Evolutionary conservation across 2,329 filamentous ascomycete species (phyloP), one percentile per base, ranked within the genome.

Genomic region (Colletotrichum orbiculare): DNA sequence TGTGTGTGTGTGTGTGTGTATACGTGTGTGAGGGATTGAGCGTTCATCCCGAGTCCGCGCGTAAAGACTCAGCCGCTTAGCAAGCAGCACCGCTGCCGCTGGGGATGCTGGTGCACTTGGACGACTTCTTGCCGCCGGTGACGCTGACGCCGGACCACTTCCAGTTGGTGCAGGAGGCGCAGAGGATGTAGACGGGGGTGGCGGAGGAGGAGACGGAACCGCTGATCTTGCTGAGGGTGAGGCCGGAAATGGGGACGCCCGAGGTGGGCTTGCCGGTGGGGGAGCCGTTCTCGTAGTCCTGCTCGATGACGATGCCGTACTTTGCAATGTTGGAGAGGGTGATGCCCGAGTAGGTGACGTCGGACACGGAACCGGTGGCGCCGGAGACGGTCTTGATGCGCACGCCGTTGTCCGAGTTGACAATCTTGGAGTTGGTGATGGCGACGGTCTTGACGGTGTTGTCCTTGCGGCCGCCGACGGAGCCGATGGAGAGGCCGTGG

Each of bases 161-260:
- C 83, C 85, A 89, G 74, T 80, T 76, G 6, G 76, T 79, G 74
- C 84, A 86, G 59, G 72, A 74, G 12, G 80, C 86, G 69, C 86
- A 88, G 13, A 87, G 79, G 60, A 88, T 83, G 70, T 84, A 84
- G 67, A 86, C 73, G 54, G 83, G 73, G 17, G 74, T 78, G n/a
- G 71, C 81, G 8, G 68, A 68, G 2, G 73, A 73, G 39, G 72
- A 63, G 50, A 85, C 82, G 4, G 76, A 75, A 35, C 83, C 83
- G 3, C 70, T 77, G 63, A 86, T 76, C 60, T 77, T 73, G 49
- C 76, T 72, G 53, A 86, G 71, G 1, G 76, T 80, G 7, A 86
- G 68, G 8, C 77, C 79, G 8, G 83, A 85, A 72, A 86, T 85
- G n/a, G 83, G 83, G n/a, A 86, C 81, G 41, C 83, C 83, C 34